Percentiles rank a stretch among this genome's conserved stretches.
phyloP scores from a whole-genome alignment of 495 filamentous ascomycete genomes.

The Margaritispora aquatica region DNA sequence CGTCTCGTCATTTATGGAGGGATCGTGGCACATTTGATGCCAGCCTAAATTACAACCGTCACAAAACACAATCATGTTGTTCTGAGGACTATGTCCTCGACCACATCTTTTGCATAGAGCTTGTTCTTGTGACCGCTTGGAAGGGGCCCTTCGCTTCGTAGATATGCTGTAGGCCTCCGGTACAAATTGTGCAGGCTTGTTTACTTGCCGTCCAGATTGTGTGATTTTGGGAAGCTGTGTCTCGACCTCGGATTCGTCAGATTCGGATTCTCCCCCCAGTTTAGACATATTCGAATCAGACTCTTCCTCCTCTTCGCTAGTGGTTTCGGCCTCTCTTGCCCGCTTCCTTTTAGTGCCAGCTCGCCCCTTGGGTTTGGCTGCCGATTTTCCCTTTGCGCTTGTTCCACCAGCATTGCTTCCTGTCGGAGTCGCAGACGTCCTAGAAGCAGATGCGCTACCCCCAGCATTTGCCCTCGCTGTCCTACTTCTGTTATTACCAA shows the following conservation, averaged over 20 bases:
- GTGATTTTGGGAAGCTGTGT: slow-evolving; percentile 59
- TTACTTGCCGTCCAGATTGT: slow-evolving; percentile 76
- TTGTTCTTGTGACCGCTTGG: slow-evolving; percentile 43
- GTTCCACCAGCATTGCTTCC: slow-evolving; percentile 10
- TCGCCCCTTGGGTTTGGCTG: slow-evolving; percentile 8
- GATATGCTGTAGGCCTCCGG: slow-evolving; percentile 43
- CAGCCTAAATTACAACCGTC: slow-evolving; percentile 84
- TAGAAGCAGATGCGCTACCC: slow-evolving; percentile 3
- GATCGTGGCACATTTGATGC: slow-evolving; percentile 90
- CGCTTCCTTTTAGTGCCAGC: slow-evolving; percentile 43
- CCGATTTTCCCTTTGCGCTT: slow-evolving; percentile 10
- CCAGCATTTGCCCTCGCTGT: slow-evolving; percentile 5
- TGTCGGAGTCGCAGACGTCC: slow-evolving; percentile 11
- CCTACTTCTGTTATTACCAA: slow-evolving; percentile 2
- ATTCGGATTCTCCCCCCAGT: slow-evolving; percentile 38
- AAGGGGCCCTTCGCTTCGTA: slow-evolving; percentile 34
- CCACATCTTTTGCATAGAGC: slow-evolving; percentile 71
- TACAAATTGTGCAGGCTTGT: slow-evolving; percentile 65
- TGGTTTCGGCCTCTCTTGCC: slow-evolving; percentile 33
- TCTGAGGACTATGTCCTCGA: slow-evolving; percentile 64
- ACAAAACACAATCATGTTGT: slow-evolving; percentile 91
- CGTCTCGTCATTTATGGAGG: slow-evolving; percentile 65
- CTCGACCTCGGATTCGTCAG: slow-evolving; percentile 40
- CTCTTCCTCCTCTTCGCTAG: slow-evolving; percentile 11
- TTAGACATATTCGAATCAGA: slow-evolving; percentile 29